These are phyloP conservation scores for Cephalotrichum gorgonifer DNA, from an alignment of 2,329 filamentous ascomycete species.

Conservation along the genomic window DNA sequence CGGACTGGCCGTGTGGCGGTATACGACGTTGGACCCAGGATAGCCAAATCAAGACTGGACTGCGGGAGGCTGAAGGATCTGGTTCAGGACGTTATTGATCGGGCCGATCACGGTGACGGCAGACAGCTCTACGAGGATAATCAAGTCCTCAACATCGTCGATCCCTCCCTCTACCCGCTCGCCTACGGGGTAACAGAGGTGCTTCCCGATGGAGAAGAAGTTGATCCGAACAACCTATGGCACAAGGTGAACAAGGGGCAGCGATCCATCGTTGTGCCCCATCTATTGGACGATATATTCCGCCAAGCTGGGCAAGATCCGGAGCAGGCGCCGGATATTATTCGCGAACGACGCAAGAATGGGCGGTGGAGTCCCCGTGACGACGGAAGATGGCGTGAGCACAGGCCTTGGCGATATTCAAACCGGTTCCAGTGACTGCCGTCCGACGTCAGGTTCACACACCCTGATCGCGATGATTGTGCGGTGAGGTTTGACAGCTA, in stretches of 20 bases:
- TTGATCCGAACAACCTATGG: background rate
- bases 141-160: slow-evolving; percentile 1
- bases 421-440: slow-evolving; percentile 11
- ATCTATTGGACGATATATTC: background rate
- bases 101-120: background rate
- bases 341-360: background rate
- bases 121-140: background rate
- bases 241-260: background rate
- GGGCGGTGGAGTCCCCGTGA: background rate
- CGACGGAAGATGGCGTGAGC: background rate
- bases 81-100: background rate
- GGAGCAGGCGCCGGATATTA: background rate
- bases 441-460: slow-evolving; percentile 8
- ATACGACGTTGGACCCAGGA: background rate
- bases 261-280: background rate
- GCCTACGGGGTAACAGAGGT: background rate
- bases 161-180: slow-evolving; percentile 2
- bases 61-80: background rate
- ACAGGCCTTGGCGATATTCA: slow-evolving; percentile 4
- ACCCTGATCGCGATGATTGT: slow-evolving; percentile 13
- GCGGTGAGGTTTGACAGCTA: slow-evolving; percentile 34
- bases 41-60: background rate
- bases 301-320: background rate
- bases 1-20: background rate
- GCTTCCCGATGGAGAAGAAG: background rate